phyloP scores from a whole-genome alignment of 306 rosid species.

The Prosopis cineraria region DNA sequence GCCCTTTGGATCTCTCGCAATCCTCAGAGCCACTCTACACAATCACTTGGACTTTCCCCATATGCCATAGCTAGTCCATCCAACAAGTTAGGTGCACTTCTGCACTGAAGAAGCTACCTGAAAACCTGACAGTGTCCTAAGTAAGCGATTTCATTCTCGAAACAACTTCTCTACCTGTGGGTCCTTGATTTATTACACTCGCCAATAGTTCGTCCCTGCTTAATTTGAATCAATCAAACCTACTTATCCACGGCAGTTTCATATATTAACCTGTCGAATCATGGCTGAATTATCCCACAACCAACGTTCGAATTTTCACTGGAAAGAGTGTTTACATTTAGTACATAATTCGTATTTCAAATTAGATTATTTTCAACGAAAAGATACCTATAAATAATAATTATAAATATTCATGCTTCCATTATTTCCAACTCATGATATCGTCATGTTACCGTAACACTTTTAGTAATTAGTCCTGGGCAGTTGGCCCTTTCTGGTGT shows the following conservation, averaged over 20 bases:
- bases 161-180: background rate
- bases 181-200: background rate
- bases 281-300: too few species aligned
- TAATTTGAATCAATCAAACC: background rate
- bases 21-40: background rate
- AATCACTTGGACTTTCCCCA: conserved; percentile 29
- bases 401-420: conserved; percentile 7
- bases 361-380: too few species aligned
- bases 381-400: too few species aligned
- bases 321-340: too few species aligned
- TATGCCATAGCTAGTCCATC: conserved; percentile 2
- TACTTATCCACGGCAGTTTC: too few species aligned
- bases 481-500: background rate
- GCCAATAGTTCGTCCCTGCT: background rate
- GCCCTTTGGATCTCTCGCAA: conserved; percentile 18
- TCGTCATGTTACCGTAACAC: background rate
- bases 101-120: background rate
- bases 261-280: background rate
- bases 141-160: too few species aligned
- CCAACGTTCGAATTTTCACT: too few species aligned
- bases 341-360: too few species aligned
- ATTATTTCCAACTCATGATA: conserved; percentile 7
- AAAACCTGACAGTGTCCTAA: background rate
- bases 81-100: background rate
- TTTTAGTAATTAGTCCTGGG: background rate